Percentiles rank a stretch among this genome's conserved stretches.
Evolutionary conservation across 2,329 filamentous ascomycete genomes (phyloP).

Genomic region (Neonectria punicea): DNA sequence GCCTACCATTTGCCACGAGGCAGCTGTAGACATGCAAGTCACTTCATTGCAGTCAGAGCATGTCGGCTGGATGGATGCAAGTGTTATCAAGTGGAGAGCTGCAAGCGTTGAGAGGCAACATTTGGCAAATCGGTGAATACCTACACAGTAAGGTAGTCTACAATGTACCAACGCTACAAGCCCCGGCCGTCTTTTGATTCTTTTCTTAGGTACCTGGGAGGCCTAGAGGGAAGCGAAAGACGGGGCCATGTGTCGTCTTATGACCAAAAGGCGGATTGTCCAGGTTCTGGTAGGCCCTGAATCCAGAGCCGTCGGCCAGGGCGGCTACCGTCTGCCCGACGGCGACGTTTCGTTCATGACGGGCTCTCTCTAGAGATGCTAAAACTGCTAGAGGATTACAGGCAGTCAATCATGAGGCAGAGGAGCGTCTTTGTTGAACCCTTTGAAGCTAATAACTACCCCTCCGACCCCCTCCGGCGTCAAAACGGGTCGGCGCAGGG

Average conservation of each 20-base stretch:
- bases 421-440: not conserved
- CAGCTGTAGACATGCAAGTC: not conserved
- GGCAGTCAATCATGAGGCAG: conserved; percentile 7
- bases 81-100: not conserved
- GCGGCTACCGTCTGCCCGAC: not conserved
- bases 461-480: conserved; percentile 1
- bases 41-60: not conserved
- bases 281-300: not conserved
- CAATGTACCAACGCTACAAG: no score
- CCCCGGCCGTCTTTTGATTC: not conserved
- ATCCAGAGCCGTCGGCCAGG: not conserved
- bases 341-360: not conserved
- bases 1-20: not conserved
- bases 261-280: not conserved
- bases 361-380: not conserved
- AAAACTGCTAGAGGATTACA: not conserved
- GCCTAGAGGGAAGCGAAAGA: not conserved
- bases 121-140: not conserved
- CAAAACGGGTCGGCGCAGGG: conserved; percentile 12
- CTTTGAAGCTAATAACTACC: not conserved
- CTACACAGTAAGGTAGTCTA: no score
- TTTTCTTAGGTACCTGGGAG: not conserved
- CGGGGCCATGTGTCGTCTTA: conserved; percentile 19
- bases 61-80: not conserved
- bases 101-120: not conserved